phyloP scores from a whole-genome alignment of 1,284 basidiomycete genomes.

The Thecaphora thlaspeos region DNA sequence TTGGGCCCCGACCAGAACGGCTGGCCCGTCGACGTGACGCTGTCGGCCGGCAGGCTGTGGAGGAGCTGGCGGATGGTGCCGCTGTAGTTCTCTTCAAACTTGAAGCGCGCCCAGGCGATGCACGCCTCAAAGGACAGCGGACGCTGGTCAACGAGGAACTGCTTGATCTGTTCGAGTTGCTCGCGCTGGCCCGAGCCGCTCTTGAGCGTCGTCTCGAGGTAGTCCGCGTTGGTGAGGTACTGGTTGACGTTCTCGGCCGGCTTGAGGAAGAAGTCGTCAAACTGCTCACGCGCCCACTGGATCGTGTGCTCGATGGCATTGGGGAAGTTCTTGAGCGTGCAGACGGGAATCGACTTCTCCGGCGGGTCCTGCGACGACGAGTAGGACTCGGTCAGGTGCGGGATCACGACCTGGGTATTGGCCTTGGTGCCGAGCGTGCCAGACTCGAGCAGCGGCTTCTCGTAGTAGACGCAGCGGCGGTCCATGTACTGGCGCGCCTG shows the following conservation, averaged over 20 bases:
- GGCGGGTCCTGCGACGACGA: slow-evolving; percentile 98
- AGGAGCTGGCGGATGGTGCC: slow-evolving; percentile 91
- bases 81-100: slow-evolving; percentile 93
- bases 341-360: slow-evolving; percentile 95
- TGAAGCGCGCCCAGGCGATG: slow-evolving; percentile 91
- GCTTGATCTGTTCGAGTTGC: slow-evolving; percentile 85
- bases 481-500: slow-evolving; percentile 98
- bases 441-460: slow-evolving; percentile 94
- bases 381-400: slow-evolving; percentile 94
- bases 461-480: slow-evolving; percentile 93
- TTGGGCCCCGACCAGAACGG: slow-evolving; percentile 81
- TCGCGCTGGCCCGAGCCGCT: slow-evolving; percentile 59
- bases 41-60: slow-evolving; percentile 91
- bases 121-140: slow-evolving; percentile 96
- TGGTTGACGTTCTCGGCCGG: slow-evolving; percentile 92
- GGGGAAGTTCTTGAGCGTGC: slow-evolving; percentile 99
- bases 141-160: slow-evolving; percentile 86
- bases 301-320: slow-evolving; percentile 99
- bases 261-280: slow-evolving; percentile 90
- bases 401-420: slow-evolving; percentile 94
- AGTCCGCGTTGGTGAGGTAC: slow-evolving; percentile 95
- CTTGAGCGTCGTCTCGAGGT: slow-evolving; percentile 84
- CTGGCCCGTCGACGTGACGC: slow-evolving; percentile 80
- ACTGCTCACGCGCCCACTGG: slow-evolving; percentile 85
- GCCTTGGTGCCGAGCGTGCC: slow-evolving; percentile 98